Conservation (phyloP, 1,284 basidiomycete genomes). For the Megacollybia platyphylla region DNA sequence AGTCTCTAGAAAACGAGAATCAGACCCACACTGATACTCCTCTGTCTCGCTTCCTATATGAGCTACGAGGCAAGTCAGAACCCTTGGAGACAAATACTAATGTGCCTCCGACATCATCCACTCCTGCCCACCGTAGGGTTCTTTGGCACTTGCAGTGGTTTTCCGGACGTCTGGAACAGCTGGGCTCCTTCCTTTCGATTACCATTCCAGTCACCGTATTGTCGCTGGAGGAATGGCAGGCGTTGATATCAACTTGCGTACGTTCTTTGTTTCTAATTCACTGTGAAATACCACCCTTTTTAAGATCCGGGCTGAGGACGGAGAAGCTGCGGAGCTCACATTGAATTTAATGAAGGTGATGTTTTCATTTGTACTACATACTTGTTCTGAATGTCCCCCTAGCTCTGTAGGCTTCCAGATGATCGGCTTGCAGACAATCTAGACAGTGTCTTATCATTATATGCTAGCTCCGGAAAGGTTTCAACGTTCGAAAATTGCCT, state of each 20-base stretch:
- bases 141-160: neutral
- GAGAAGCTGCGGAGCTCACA: slow-evolving; percentile 18
- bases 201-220: slow-evolving; percentile 25
- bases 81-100: neutral
- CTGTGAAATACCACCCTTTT: neutral
- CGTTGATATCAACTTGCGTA: slow-evolving; percentile 30
- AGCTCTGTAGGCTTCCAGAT: slow-evolving; percentile 17
- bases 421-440: slow-evolving; percentile 20
- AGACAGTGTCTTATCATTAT: slow-evolving; percentile 33
- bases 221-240: slow-evolving; percentile 34
- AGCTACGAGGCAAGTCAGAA: neutral
- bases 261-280: slow-evolving; percentile 7
- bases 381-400: slow-evolving; percentile 1
- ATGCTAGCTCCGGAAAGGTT: slow-evolving; percentile 34
- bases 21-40: neutral
- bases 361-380: neutral
- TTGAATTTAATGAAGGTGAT: slow-evolving; percentile 40
- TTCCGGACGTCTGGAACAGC: neutral
- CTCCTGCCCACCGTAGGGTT: neutral
- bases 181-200: neutral
- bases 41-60: no score
- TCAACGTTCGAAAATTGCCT: slow-evolving; percentile 32
- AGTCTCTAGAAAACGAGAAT: neutral
- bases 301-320: slow-evolving; percentile 22
- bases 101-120: neutral